phyloP scores from a whole-genome alignment of 2,329 filamentous ascomycete species.

The Hypoxylon sp. region DNA sequence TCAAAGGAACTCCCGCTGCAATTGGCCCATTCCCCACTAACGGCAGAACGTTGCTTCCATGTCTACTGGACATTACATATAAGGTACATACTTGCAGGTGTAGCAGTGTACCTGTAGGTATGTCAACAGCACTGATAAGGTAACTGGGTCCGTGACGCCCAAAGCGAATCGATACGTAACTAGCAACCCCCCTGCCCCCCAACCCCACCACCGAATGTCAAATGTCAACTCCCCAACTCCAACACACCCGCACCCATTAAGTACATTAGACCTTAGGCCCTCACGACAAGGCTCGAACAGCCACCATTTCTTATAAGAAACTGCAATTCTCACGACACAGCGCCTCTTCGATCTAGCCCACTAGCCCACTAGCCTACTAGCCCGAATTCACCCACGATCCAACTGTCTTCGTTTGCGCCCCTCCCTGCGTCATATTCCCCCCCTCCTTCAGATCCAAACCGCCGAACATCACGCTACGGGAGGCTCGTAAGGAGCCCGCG shows the following conservation, averaged over 20 bases:
- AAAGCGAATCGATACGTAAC: not conserved
- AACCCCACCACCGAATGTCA: constrained; percentile 2
- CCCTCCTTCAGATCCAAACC: constrained; percentile 12
- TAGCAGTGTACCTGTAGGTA: no score
- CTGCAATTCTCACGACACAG: not conserved
- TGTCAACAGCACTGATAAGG: not conserved
- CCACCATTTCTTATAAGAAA: not conserved
- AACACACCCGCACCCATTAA: not conserved
- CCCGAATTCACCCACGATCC: not conserved
- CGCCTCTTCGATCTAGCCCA: not conserved
- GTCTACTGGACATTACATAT: no score
- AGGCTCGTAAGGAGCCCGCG: not conserved
- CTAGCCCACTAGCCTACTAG: no score
- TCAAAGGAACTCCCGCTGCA: no score
- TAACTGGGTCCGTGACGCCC: not conserved
- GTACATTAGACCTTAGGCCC: not conserved
- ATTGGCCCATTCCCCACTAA: no score
- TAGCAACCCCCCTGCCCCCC: no score
- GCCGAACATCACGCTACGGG: constrained; percentile 1
- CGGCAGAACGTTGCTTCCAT: no score
- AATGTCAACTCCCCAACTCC: not conserved
- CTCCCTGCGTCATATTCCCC: constrained; percentile 17
- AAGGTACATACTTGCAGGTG: no score
- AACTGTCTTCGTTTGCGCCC: constrained; percentile 1
- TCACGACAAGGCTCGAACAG: not conserved